These are phyloP conservation scores for Canna indica DNA, from an alignment of 176 grass and related monocot genomes.

Conservation along the genomic window DNA sequence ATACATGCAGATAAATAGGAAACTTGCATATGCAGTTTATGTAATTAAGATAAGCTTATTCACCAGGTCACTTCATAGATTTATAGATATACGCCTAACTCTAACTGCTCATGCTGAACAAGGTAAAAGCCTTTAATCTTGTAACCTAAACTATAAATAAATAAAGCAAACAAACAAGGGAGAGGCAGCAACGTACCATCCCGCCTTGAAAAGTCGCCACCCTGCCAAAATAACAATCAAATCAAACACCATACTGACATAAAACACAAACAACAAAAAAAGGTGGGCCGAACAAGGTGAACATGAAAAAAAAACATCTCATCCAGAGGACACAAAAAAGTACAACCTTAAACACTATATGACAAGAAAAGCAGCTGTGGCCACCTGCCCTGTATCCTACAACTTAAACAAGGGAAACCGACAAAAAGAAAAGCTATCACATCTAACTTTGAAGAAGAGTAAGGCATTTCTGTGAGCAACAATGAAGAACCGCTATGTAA, in stretches of 20 bases:
- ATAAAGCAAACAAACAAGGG: background rate
- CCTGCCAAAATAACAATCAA: constrained; percentile 44
- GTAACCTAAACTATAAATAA: background rate
- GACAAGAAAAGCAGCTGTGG: constrained; percentile 56
- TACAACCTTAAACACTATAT: constrained; percentile 63
- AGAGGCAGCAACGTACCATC: constrained; percentile 45
- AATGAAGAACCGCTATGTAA: constrained; percentile 9
- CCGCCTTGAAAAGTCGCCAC: constrained; percentile 76
- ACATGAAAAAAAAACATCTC: background rate
- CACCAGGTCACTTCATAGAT: too few species aligned
- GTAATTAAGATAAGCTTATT: background rate
- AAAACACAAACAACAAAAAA: background rate
- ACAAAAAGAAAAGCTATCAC: constrained; percentile 30
- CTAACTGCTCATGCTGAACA: background rate
- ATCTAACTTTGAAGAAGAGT: constrained; percentile 28
- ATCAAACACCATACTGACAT: constrained; percentile 15
- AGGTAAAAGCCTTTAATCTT: background rate
- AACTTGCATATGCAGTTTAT: background rate
- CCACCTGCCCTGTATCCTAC: constrained; percentile 57
- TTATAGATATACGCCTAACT: background rate
- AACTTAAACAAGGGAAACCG: constrained; percentile 38
- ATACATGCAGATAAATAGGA: background rate
- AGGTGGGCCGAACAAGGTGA: background rate
- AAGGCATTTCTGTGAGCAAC: background rate
- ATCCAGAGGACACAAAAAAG: constrained; percentile 22